These are phyloP conservation scores for Fusarium sp. DNA, from an alignment of 2,329 filamentous ascomycete species.

Conservation along the genomic window DNA sequence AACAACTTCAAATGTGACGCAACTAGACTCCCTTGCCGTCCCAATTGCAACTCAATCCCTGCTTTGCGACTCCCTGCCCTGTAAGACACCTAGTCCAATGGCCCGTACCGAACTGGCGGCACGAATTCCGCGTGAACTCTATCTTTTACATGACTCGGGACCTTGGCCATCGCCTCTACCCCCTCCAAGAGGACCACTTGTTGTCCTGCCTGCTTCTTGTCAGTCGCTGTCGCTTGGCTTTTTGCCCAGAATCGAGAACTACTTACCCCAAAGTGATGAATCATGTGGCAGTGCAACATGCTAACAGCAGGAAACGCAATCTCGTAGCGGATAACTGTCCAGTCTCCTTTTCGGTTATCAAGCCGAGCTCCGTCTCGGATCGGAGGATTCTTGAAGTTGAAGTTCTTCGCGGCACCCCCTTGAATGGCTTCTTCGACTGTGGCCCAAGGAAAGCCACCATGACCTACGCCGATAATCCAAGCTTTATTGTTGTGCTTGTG, in stretches of 20 bases:
- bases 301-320: background rate
- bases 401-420: background rate
- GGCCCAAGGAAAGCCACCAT: background rate
- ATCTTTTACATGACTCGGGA: background rate
- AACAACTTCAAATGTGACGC: too few relatives aligned
- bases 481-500: constrained; percentile 7
- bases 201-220: background rate
- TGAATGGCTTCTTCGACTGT: background rate
- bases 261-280: constrained; percentile 1
- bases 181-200: constrained; percentile 3
- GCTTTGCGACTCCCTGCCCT: too few relatives aligned
- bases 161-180: background rate
- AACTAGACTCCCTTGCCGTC: too few relatives aligned
- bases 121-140: constrained; percentile 2
- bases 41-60: too few relatives aligned
- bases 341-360: background rate
- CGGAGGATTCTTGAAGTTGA: background rate
- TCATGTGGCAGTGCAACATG: constrained; percentile 11
- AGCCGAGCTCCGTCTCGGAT: constrained; percentile 1
- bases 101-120: background rate
- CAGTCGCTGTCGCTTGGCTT: background rate
- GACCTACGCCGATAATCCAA: background rate
- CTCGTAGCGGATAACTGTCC: background rate
- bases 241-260: too few relatives aligned
- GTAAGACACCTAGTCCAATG: background rate